These are phyloP conservation scores for Sarocladiaceae sp. DNA, from an alignment of 2,329 filamentous ascomycete species.

Conservation along the genomic window DNA sequence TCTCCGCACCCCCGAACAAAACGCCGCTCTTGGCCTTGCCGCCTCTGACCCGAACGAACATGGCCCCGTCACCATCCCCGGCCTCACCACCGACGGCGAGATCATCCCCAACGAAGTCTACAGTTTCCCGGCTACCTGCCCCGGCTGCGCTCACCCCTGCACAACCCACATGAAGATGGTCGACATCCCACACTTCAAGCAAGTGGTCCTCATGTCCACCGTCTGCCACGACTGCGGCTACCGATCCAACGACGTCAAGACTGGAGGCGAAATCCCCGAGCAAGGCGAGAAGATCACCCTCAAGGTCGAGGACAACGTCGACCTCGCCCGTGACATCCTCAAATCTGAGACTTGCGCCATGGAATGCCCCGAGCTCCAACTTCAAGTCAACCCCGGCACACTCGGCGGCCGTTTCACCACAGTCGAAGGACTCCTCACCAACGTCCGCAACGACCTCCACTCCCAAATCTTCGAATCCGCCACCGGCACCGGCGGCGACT, in stretches of 20 bases:
- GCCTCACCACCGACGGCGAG: conserved; percentile 58
- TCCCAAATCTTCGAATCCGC: conserved; percentile 78
- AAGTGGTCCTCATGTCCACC: conserved; percentile 93
- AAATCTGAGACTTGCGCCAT: conserved; percentile 92
- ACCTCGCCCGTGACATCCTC: conserved; percentile 88
- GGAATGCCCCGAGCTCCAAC: conserved; percentile 78
- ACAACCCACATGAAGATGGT: conserved; percentile 98
- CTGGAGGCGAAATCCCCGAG: conserved; percentile 85
- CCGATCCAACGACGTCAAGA: conserved; percentile 96
- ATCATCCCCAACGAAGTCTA: conserved; percentile 92
- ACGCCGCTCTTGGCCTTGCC: conserved; percentile 75
- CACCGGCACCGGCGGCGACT: conserved; percentile 66
- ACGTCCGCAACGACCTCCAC: conserved; percentile 86
- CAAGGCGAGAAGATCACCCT: conserved; percentile 82
- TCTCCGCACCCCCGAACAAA: conserved; percentile 77
- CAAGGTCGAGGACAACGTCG: conserved; percentile 61
- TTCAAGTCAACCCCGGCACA: conserved; percentile 88
- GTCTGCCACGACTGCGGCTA: conserved; percentile 91
- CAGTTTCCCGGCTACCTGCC: conserved; percentile 85
- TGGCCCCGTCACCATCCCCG: conserved; percentile 47
- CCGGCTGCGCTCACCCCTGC: conserved; percentile 81
- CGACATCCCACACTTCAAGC: conserved; percentile 95
- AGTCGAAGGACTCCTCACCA: conserved; percentile 86
- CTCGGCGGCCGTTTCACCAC: conserved; percentile 96
- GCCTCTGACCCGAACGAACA: conserved; percentile 48